A percentile compares a stretch with the other conserved stretches of the same genome.
phyloP scores from a whole-genome alignment of 371 early-diverging fungal species.

The Haplosporangium sp. region DNA sequence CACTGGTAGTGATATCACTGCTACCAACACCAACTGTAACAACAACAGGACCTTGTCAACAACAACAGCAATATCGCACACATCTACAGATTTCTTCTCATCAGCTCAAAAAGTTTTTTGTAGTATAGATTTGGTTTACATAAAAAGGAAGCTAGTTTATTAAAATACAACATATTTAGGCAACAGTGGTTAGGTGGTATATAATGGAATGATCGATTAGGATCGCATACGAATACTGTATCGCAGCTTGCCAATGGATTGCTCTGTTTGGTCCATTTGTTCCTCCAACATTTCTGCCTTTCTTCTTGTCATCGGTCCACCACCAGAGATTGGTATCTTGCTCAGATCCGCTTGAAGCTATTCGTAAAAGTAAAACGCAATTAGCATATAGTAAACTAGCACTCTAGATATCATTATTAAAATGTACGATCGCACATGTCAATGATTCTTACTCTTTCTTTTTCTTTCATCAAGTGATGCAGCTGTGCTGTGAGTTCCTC shows the following conservation, averaged over 20 bases:
- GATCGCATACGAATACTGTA: constrained; percentile 49
- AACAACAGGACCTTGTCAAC: neutral
- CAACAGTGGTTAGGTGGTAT: neutral
- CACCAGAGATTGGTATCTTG: constrained; percentile 68
- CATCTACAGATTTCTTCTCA: neutral
- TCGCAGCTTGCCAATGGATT: constrained; percentile 62
- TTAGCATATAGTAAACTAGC: neutral
- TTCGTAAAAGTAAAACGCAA: neutral
- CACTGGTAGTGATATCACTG: neutral
- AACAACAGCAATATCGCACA: neutral
- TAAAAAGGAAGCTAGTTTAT: neutral
- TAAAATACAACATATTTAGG: neutral
- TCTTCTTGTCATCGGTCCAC: constrained; percentile 63
- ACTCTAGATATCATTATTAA: neutral
- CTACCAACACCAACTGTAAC: neutral
- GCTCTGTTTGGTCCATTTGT: constrained; percentile 65
- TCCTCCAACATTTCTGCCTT: constrained; percentile 68
- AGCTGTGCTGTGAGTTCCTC: constrained; percentile 45
- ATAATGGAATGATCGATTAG: constrained; percentile 6
- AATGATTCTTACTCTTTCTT: constrained; percentile 26
- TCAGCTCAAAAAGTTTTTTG: neutral
- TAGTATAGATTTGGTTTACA: no score
- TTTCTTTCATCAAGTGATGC: constrained; percentile 42
- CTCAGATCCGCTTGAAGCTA: constrained; percentile 69
- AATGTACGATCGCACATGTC: no score